Evolutionary conservation across 2,329 filamentous ascomycete species (phyloP), one percentile per base, ranked within the genome.

Genomic region (Orbilia brochopaga): DNA sequence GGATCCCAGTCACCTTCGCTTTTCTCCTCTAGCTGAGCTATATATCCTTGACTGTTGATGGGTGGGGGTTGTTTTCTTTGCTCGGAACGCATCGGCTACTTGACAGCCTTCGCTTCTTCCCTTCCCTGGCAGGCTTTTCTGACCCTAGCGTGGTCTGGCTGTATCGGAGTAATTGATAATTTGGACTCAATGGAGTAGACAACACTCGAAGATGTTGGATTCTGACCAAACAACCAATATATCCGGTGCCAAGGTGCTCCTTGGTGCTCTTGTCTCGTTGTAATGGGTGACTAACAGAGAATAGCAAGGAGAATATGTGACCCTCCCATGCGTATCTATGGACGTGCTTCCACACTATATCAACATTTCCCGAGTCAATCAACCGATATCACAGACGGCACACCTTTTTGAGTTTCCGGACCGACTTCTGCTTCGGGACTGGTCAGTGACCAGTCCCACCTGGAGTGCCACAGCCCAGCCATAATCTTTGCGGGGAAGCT

Each of bases 381-480:
- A 32, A 8, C 27, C 27, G 27, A 32, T 32, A 32, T 32, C n/a
- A n/a, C n/a, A n/a, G 27, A 32, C 27, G 27, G 8, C 8, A 8
- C 8, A 32, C 8, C 8, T 4, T 3, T 8, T 8, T 4, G 3
- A 32, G 27, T 32, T 32, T 32, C 37, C 37, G 13, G n/a, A 42
- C n/a, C 13, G 37, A 42, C 37, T 42, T 42, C 37, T 42, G n/a
- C 37, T 42, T 42, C 37, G 13, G 37, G 37, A 42, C 37, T 42
- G 37, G 37, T 42, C 11, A 15, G 37, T 42, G 37, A 13, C 15
- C 11, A 15, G 37, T 17, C n/a, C n/a, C 37, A 13, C 37, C n/a
- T 4, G 37, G n/a, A 42, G 4, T 42, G 37, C 37, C 13, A 42
- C 13, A 42, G 37, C 37, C 32, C 37, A 42, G 37, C 37, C 37